Percentiles rank a stretch among this genome's conserved stretches.
phyloP scores from a whole-genome alignment of 1,139 yeast genomes.

The Hansenula sp. region DNA sequence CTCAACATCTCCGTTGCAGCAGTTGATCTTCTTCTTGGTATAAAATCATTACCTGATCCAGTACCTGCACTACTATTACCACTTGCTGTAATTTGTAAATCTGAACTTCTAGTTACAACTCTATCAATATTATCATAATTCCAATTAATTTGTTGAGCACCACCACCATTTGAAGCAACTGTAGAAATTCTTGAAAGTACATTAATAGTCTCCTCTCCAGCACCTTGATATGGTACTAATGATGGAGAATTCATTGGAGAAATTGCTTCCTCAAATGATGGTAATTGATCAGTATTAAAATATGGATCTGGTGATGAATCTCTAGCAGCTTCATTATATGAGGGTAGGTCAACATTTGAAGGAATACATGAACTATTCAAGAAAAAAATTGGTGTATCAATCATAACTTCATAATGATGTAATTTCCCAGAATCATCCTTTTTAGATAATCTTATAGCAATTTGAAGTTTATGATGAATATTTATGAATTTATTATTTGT shows the following conservation, averaged over 20 bases:
- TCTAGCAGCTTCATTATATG: conserved; percentile 32
- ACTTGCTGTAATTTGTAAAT: conserved; percentile 3
- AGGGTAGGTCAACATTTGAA: conserved; percentile 68
- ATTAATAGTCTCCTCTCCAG: conserved; percentile 13
- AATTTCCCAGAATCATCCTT: conserved; percentile 50
- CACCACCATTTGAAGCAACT: conserved; percentile 3
- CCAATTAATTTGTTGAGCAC: background rate
- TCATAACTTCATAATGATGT: conserved; percentile 85
- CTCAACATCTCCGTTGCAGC: conserved; percentile 12
- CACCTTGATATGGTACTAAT: conserved; percentile 12
- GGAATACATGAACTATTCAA: conserved; percentile 68
- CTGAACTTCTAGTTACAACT: conserved; percentile 8
- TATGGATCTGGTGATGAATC: conserved; percentile 27
- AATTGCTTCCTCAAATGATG: conserved; percentile 59
- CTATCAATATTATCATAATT: conserved; percentile 17
- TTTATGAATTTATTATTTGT: conserved; percentile 65
- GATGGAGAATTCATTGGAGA: conserved; percentile 22
- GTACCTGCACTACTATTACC: too few relatives aligned
- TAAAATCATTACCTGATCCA: too few relatives aligned
- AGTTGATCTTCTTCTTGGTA: conserved; percentile 9
- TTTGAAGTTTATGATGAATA: conserved; percentile 71
- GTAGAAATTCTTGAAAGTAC: conserved; percentile 17
- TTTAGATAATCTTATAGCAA: conserved; percentile 73
- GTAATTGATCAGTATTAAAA: conserved; percentile 32
- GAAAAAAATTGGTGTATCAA: conserved; percentile 77